These are phyloP conservation scores for Orbilia quercus DNA, from an alignment of 2,329 filamentous ascomycete species.

Conservation along the genomic window DNA sequence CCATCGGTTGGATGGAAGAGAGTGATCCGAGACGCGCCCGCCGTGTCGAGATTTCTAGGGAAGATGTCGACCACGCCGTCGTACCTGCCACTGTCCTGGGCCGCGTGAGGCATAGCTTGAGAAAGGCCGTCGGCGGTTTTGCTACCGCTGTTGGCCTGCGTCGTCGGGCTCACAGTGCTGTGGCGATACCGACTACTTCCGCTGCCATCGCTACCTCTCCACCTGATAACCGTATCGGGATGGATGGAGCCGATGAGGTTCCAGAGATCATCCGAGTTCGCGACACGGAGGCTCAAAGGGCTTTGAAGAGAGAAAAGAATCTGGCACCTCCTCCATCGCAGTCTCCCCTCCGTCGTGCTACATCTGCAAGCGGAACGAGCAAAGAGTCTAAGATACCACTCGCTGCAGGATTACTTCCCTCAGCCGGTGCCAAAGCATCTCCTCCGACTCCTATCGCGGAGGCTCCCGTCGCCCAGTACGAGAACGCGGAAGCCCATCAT, in stretches of 20 bases:
- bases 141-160: conserved; percentile 64
- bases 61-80: conserved; percentile 89
- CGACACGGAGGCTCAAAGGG: conserved; percentile 55
- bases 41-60: conserved; percentile 90
- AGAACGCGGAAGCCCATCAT: conserved; percentile 43
- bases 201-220: conserved; percentile 14
- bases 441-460: conserved; percentile 44
- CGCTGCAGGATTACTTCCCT: conserved; percentile 39
- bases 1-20: conserved; percentile 87
- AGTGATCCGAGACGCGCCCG: conserved; percentile 84
- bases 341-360: conserved; percentile 50
- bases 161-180: conserved; percentile 57
- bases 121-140: conserved; percentile 74
- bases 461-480: conserved; percentile 40
- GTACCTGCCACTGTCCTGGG: conserved; percentile 89
- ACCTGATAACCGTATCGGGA: conserved; percentile 35
- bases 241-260: conserved; percentile 52
- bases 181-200: conserved; percentile 55
- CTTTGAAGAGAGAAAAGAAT: conserved; percentile 47
- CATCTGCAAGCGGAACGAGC: conserved; percentile 37
- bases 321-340: conserved; percentile 33
- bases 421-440: conserved; percentile 38
- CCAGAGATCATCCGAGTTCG: conserved; percentile 49
- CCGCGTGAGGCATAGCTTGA: conserved; percentile 81
- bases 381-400: conserved; percentile 38